Conservation (phyloP, 75 land plant genomes). For the Pseudotsuga menziesii region DNA sequence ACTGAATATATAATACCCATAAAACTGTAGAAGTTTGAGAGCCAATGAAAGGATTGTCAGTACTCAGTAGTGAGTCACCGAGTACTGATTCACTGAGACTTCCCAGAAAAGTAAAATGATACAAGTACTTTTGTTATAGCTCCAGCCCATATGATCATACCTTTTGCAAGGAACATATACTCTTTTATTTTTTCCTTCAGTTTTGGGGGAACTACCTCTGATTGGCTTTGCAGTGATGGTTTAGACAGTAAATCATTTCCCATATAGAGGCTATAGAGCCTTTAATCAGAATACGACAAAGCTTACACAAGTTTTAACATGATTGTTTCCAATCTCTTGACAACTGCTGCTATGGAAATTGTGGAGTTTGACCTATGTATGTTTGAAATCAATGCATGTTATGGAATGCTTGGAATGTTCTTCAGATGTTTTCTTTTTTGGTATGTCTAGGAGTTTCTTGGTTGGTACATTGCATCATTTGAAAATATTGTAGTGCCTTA, state of each 20-base stretch:
- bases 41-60: no score
- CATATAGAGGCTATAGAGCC: neutral
- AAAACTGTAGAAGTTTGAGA: no score
- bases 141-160: no score
- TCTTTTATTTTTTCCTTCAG: no score
- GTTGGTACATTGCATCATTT: neutral
- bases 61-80: no score
- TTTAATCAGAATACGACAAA: neutral
- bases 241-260: neutral
- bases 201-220: neutral
- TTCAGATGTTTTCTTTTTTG: neutral
- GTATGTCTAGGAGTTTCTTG: neutral
- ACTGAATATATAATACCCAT: no score
- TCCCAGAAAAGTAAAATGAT: no score
- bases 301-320: neutral
- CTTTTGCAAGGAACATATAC: no score
- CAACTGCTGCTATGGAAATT: neutral
- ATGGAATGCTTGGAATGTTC: neutral
- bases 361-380: neutral
- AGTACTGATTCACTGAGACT: no score
- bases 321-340: neutral
- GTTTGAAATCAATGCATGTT: neutral
- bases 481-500: neutral
- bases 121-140: no score
- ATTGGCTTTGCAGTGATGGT: neutral